Evolutionary conservation across 495 filamentous ascomycete species (phyloP).

Genomic region (Penicillium lividum): DNA sequence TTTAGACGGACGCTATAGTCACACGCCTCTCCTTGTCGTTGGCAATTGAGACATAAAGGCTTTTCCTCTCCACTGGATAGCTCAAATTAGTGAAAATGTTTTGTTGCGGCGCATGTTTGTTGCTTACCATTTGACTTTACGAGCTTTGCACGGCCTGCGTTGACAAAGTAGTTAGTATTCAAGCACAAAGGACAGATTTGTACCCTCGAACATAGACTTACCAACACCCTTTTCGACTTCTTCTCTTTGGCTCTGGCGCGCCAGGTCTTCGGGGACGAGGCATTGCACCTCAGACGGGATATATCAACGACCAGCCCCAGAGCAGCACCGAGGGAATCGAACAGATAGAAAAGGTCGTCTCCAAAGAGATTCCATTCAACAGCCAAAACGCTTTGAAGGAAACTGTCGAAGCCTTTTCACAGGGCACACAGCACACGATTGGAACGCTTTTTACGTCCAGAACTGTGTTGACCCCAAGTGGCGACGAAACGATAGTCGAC

Average conservation of each 20-base stretch:
- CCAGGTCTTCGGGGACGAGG: slow-evolving; percentile 67
- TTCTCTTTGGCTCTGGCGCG: slow-evolving; percentile 65
- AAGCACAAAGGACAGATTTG: too few relatives aligned
- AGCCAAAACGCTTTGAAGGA: neutral
- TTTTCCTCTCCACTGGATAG: slow-evolving; percentile 67
- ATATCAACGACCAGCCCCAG: neutral
- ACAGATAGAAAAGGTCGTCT: neutral
- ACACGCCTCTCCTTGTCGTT: slow-evolving; percentile 72
- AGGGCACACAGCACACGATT: slow-evolving; percentile 17
- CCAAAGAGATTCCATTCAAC: neutral
- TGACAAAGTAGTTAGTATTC: neutral
- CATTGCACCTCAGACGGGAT: slow-evolving; percentile 45
- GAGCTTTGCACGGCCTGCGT: slow-evolving; percentile 75
- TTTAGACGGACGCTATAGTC: slow-evolving; percentile 86
- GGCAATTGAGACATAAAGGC: slow-evolving; percentile 75
- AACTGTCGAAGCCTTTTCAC: slow-evolving; percentile 14
- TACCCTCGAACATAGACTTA: slow-evolving; percentile 40
- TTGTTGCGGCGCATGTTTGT: neutral
- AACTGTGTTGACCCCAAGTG: slow-evolving; percentile 41
- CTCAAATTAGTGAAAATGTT: slow-evolving; percentile 7
- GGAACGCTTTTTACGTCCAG: slow-evolving; percentile 33
- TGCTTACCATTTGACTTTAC: slow-evolving; percentile 79
- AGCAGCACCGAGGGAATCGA: neutral
- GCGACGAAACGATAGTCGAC: slow-evolving; percentile 47
- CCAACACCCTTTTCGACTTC: slow-evolving; percentile 87